phyloP scores from a whole-genome alignment of 2,329 filamentous ascomycete species.

The Colletotrichum tropicale region DNA sequence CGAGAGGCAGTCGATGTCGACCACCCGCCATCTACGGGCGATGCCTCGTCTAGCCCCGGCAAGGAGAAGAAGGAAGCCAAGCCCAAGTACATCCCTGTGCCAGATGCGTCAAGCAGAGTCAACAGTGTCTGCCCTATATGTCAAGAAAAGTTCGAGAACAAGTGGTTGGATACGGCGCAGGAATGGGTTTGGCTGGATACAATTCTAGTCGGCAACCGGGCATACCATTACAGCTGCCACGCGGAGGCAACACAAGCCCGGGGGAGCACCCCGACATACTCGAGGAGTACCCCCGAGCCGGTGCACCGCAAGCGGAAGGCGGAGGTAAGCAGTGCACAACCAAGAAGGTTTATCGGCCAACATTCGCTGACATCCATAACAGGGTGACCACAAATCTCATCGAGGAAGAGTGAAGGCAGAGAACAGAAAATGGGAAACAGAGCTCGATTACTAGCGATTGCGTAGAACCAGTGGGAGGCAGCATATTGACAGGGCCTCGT shows the following conservation, averaged over 20 bases:
- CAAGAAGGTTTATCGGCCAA: background rate
- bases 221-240: slow-evolving; percentile 91
- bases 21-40: background rate
- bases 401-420: slow-evolving; percentile 34
- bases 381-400: slow-evolving; percentile 33
- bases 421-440: slow-evolving; percentile 11
- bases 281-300: slow-evolving; percentile 64
- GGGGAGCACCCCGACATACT: slow-evolving; percentile 44
- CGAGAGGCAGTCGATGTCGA: slow-evolving; percentile 36
- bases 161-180: slow-evolving; percentile 90
- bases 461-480: background rate
- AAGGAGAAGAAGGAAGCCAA: slow-evolving; percentile 44
- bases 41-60: slow-evolving; percentile 24
- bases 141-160: slow-evolving; percentile 91
- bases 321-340: slow-evolving; percentile 52
- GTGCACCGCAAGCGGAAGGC: slow-evolving; percentile 78
- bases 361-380: slow-evolving; percentile 28
- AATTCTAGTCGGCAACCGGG: slow-evolving; percentile 74
- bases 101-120: slow-evolving; percentile 74
- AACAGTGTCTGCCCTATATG: slow-evolving; percentile 91
- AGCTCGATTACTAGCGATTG: slow-evolving; percentile 5
- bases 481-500: background rate
- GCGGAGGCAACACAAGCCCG: slow-evolving; percentile 77
- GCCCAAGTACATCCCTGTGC: slow-evolving; percentile 78
- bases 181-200: slow-evolving; percentile 98